Evolutionary conservation across 352 stramenopile genomes (phyloP).

Genomic region (Globisporangium viniferum): DNA sequence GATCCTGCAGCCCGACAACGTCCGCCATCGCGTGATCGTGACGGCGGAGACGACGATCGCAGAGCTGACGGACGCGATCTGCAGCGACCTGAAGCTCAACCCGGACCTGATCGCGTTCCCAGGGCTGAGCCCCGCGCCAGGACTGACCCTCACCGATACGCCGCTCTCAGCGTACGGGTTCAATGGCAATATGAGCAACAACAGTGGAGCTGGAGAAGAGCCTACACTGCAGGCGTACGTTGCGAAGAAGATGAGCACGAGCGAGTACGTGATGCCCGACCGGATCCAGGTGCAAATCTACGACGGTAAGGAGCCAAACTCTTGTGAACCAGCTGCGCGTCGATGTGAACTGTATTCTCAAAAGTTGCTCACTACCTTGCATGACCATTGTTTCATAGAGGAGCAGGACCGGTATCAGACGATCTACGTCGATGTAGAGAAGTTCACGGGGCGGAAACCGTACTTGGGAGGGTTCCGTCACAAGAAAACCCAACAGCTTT

Average conservation of each 20-base stretch:
- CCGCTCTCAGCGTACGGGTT: conserved; percentile 38
- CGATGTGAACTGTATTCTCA: neutral
- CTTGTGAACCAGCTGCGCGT: neutral
- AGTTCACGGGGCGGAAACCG: conserved; percentile 72
- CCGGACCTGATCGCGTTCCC: conserved; percentile 61
- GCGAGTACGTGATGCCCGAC: conserved; percentile 84
- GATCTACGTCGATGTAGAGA: conserved; percentile 72
- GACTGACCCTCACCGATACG: conserved; percentile 32
- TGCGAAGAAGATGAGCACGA: conserved; percentile 31
- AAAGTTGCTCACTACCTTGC: neutral
- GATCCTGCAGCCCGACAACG: conserved; percentile 70
- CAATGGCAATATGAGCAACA: conserved; percentile 14
- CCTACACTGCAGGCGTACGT: conserved; percentile 52
- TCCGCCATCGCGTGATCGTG: conserved; percentile 65
- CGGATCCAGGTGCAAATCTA: conserved; percentile 78
- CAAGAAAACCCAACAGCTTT: conserved; percentile 84
- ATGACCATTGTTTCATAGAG: conserved; percentile 21
- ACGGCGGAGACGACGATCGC: conserved; percentile 47
- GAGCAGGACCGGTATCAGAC: conserved; percentile 41
- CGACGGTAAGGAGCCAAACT: conserved; percentile 26
- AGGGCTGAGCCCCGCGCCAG: conserved; percentile 37
- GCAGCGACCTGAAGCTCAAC: conserved; percentile 50
- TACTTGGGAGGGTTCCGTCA: conserved; percentile 90
- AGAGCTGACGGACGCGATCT: conserved; percentile 53
- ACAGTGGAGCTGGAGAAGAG: conserved; percentile 19